Evolutionary conservation across 257 asterid species (phyloP).

Genomic region (Rauvolfia tetraphylla): DNA sequence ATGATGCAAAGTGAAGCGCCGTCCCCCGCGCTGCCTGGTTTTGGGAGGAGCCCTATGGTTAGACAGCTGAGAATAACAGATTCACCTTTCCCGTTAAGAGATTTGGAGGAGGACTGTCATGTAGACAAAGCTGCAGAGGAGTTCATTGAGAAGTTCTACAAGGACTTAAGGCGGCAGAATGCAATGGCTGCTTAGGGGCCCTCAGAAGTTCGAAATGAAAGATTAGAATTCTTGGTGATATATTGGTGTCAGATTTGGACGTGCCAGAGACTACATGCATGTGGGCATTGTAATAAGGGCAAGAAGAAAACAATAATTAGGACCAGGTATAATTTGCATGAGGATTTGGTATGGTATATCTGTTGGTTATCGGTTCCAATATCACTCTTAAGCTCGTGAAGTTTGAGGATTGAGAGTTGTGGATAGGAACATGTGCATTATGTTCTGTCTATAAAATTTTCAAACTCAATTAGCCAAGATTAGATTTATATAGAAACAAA

Average conservation of each 20-base stretch:
- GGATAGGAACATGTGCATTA: not conserved
- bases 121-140: slow-evolving; percentile 31
- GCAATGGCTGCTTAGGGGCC: not conserved
- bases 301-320: not conserved
- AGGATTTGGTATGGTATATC: not conserved
- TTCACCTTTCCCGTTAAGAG: slow-evolving; percentile 30
- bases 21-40: slow-evolving; percentile 42
- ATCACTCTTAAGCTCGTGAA: not conserved
- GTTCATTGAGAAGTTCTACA: slow-evolving; percentile 28
- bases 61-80: slow-evolving; percentile 41
- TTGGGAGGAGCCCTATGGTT: slow-evolving; percentile 31
- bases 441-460: not conserved
- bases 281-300: not conserved
- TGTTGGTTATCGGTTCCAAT: no score
- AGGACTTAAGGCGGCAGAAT: slow-evolving; percentile 26
- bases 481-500: no score
- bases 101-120: slow-evolving; percentile 14
- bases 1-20: slow-evolving; percentile 34
- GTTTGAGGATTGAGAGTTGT: not conserved
- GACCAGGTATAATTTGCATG: not conserved
- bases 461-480: not conserved
- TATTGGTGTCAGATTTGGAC: not conserved
- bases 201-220: not conserved
- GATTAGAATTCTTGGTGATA: no score
- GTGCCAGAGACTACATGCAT: not conserved